These are phyloP conservation scores for Epichloe uncinata DNA, from an alignment of 2,329 filamentous ascomycete genomes.

Conservation along the genomic window DNA sequence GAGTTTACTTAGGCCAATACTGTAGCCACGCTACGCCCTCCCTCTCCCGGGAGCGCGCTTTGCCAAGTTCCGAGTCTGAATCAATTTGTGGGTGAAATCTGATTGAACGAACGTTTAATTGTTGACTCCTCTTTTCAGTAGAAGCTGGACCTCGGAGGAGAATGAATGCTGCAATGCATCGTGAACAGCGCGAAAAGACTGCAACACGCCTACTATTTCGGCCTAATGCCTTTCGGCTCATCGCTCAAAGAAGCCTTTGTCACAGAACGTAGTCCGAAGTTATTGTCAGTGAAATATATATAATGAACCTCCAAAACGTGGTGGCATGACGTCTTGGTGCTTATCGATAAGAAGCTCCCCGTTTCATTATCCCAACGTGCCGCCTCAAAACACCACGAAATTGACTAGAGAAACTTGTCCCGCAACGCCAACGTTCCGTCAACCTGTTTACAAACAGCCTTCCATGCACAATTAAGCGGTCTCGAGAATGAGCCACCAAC, in stretches of 20 bases:
- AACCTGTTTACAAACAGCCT: not conserved
- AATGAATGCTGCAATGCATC: not conserved
- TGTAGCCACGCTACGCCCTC: not conserved
- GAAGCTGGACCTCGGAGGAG: not conserved
- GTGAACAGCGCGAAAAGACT: not conserved
- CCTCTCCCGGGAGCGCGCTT: not conserved
- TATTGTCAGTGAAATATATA: not conserved
- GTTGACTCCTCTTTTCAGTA: constrained; percentile 3
- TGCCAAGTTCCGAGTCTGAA: not conserved
- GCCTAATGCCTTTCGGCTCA: not conserved
- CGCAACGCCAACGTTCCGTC: not conserved
- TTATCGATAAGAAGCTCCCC: constrained; percentile 6
- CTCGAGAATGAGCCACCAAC: constrained; percentile 40
- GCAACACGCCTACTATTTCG: not conserved
- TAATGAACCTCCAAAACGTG: not conserved
- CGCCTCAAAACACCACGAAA: not conserved
- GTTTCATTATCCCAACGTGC: not conserved
- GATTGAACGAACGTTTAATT: not conserved
- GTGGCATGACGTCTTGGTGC: not conserved
- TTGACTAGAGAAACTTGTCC: not conserved
- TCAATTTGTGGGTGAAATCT: not conserved
- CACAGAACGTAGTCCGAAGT: not conserved
- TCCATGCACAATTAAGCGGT: not conserved
- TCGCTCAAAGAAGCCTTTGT: not conserved
- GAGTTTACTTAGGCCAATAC: not conserved